Base-by-base conservation (phyloP, 306 rosid genomes). In the Fragaria ananassa region DNA sequence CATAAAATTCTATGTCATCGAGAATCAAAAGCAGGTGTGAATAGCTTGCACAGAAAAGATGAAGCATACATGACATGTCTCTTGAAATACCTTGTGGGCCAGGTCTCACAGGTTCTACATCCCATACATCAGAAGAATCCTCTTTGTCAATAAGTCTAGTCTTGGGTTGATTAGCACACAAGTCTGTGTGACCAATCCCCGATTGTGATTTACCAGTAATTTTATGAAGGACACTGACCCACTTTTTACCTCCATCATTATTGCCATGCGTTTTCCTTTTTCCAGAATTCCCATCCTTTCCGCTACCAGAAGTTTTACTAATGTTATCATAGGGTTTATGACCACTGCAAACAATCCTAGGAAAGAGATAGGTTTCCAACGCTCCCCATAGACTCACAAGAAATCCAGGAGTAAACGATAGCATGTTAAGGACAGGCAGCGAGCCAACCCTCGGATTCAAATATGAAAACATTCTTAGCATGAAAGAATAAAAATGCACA, bases 1-100 rank as follows among this genome's bases (percentile, higher is more conserved):
- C 97, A 46, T 95, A 92, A 86, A 95, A 95, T 86, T 95, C 98
- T 82, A 95, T 90, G 88, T 95, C 98, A 79, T 95, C 97, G 62
- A 95, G 93, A 88, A 95, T 88, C 86, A 91, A 85, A 79, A 95
- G 95, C 84, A 92, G 86, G 81, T 95, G 98, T 70, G 98, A 86
- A 87, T 92, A 95, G 73, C 97, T 81, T 53, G 96, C 95, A 84
- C 93, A 90, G 89, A 95, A 95, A 76, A 95, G 94, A 85, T 95
- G 91, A 80, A 95, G 91, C 87, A 84, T 78, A 79, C 93, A 88
- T 77, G 86, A 86, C 80, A 81, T 71, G 81, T 87, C 90, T 80
- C 87, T 90, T 54, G 93, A 88, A 78, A 95, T 76, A 71, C 96
- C 95, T 79, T 89, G 90, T 44, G 97, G 96, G 50, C 98, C 97